Conservation (phyloP, 345 rosid species). For the Stellera chamaejasme region DNA sequence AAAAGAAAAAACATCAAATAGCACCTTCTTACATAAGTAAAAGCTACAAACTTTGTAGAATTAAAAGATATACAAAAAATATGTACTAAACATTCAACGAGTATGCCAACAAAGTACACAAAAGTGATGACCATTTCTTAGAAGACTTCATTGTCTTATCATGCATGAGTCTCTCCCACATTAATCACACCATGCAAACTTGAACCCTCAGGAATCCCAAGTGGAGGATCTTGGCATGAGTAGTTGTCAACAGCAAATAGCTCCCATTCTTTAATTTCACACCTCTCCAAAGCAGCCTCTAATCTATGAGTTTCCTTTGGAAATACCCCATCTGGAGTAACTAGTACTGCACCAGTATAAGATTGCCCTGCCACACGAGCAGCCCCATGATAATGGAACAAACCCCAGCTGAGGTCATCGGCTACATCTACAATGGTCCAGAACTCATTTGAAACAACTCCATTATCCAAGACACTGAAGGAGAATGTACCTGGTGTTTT, state of each 20-base stretch:
- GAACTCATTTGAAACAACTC: conserved; percentile 82
- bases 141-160: too few relatives aligned
- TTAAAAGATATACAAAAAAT: too few relatives aligned
- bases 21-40: too few relatives aligned
- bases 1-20: too few relatives aligned
- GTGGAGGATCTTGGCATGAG: conserved; percentile 66
- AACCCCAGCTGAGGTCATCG: conserved; percentile 86
- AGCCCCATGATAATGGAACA: conserved; percentile 85
- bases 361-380: conserved; percentile 94
- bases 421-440: conserved; percentile 84
- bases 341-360: conserved; percentile 88
- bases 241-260: conserved; percentile 68
- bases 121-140: too few relatives aligned
- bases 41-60: too few relatives aligned
- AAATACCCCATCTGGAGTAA: conserved; percentile 65
- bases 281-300: conserved; percentile 49
- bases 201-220: conserved; percentile 73
- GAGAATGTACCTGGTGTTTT: conserved; percentile 59
- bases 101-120: too few relatives aligned
- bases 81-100: too few relatives aligned
- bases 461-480: conserved; percentile 86
- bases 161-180: conserved; percentile 9
- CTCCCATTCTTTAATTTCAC: conserved; percentile 90
- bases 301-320: conserved; percentile 39
- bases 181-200: conserved; percentile 43